Evolutionary conservation across 208 protist species (phyloP).

Genomic region (Crithidia brevicula): DNA sequence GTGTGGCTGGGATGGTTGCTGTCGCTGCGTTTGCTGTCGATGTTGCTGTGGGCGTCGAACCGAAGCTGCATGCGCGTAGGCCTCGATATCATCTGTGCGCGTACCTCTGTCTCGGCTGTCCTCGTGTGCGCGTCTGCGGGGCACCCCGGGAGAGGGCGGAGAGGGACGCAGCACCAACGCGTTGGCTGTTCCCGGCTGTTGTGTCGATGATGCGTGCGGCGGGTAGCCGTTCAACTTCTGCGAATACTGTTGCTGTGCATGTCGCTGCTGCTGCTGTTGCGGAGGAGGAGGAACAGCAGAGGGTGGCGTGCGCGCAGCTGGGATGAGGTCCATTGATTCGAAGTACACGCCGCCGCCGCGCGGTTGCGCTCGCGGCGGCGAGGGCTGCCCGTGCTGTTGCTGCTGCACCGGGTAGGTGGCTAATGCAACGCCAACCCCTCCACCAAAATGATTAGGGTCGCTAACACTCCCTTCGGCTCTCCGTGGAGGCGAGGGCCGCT

Average conservation of each 20-base stretch:
- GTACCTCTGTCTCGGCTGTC: slow-evolving; percentile 7
- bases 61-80: slow-evolving; percentile 3
- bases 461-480: too few species aligned
- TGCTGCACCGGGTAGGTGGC: slow-evolving; percentile 12
- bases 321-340: slow-evolving; percentile 14
- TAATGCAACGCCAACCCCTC: too few species aligned
- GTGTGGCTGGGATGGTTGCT: too few species aligned
- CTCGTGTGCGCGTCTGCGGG: not conserved
- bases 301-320: not conserved
- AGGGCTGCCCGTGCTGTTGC: not conserved
- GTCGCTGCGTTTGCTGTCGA: slow-evolving; percentile 4
- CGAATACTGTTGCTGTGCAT: not conserved
- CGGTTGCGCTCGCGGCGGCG: slow-evolving; percentile 4
- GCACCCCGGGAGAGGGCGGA: not conserved
- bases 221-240: not conserved
- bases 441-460: too few species aligned
- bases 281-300: too few species aligned
- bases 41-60: not conserved
- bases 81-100: slow-evolving; percentile 6
- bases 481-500: too few species aligned
- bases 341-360: slow-evolving; percentile 3
- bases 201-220: not conserved
- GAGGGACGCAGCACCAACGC: slow-evolving; percentile 8
- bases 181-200: too few species aligned
- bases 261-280: not conserved